Base-by-base conservation (phyloP, 768 basidiomycete species). In the Mycena vulgaris region DNA sequence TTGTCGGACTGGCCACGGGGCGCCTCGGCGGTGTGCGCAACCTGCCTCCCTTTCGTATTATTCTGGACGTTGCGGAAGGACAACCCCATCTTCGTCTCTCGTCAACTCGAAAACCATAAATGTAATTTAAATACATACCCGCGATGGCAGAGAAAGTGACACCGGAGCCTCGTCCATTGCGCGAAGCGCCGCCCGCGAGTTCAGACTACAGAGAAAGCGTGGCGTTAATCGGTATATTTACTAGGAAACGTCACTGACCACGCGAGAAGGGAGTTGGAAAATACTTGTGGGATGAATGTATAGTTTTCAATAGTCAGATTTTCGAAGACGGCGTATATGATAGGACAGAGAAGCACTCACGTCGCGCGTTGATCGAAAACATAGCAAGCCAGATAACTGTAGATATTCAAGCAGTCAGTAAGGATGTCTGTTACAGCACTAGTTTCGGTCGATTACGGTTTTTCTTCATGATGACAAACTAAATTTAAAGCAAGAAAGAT, bases 351-450 rank as follows among this genome's bases (percentile, higher is more conserved):
- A 47, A n/a, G 45, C 33, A 37, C 53, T 55, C n/a, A 55, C 53
- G 53, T 35, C 33, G 33, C 31, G 53, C 27, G 21, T 7, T 28
- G 14, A 55, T 23, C 5, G 53, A 33, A 55, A 30, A 55, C 21
- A 55, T 35, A 6, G 53, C 33, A 25, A 55, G 31, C 53, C 53
- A 55, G 53, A 55, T 37, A 37, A 35, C 53, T 55, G 53, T 16
- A 35, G 14, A 55, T 17, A 37, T 13, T 35, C 17, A 21, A 14
- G 7, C 11, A n/a, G 23, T 55, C 27, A 55, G 33, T 23, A 35
- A 35, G 51, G 33, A 35, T 35, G 6, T 31, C 19, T 7, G 16
- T 55, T 35, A 21, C 14, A 23, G 31, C 8, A n/a, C n/a, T 23
- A 23, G n/a, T n/a, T 37, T 35, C 13, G 33, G 21, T n/a, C 33